Percentiles rank a stretch among this genome's conserved stretches.
These are phyloP conservation scores for Arabidopsis arenosa DNA, from an alignment of 345 rosid species.

Conservation along the genomic window DNA sequence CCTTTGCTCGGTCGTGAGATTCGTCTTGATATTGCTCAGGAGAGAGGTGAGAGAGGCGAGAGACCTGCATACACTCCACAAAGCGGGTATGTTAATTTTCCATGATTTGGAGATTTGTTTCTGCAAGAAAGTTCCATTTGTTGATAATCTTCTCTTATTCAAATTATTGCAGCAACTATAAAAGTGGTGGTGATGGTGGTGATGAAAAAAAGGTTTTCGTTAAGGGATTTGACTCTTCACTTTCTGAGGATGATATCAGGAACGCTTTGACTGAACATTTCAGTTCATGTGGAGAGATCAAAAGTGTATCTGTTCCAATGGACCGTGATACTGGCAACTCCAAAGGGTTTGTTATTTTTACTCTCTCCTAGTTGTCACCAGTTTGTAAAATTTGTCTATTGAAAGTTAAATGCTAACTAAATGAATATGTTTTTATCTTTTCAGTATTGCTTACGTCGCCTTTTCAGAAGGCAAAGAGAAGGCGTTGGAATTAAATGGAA, in stretches of 20 bases:
- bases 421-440: not conserved
- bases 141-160: not conserved
- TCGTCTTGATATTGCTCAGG: slow-evolving; percentile 76
- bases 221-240: slow-evolving; percentile 63
- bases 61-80: slow-evolving; percentile 74
- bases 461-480: slow-evolving; percentile 59
- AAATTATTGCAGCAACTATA: slow-evolving; percentile 54
- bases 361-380: not conserved
- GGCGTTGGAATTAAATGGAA: slow-evolving; percentile 68
- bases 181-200: slow-evolving; percentile 57
- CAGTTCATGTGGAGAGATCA: slow-evolving; percentile 70
- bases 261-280: slow-evolving; percentile 62
- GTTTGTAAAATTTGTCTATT: not conserved
- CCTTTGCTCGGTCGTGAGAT: slow-evolving; percentile 56
- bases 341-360: slow-evolving; percentile 66
- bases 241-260: slow-evolving; percentile 61
- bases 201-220: slow-evolving; percentile 54
- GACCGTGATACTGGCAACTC: slow-evolving; percentile 70
- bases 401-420: not conserved
- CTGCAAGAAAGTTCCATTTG: not conserved
- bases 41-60: slow-evolving; percentile 56
- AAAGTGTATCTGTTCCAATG: slow-evolving; percentile 62
- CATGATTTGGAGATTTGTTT: not conserved
- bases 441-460: slow-evolving; percentile 77
- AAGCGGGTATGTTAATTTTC: slow-evolving; percentile 55